phyloP scores from a whole-genome alignment of 2,329 filamentous ascomycete species.

The Dactylonectria macrodidyma region DNA sequence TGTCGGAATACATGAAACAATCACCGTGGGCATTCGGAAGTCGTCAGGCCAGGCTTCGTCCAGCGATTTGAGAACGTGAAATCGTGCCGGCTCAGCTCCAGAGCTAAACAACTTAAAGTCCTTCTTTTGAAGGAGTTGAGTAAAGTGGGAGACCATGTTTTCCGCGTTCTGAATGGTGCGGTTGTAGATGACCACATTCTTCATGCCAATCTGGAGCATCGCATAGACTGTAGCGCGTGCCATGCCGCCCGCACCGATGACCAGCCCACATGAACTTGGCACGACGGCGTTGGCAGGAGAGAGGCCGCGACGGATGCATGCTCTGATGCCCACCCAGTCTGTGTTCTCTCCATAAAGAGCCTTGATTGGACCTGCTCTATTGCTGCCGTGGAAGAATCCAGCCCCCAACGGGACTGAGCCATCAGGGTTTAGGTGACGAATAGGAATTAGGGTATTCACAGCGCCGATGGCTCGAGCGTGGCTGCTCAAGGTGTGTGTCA shows the following conservation, averaged over 20 bases:
- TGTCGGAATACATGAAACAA: conserved; percentile 83
- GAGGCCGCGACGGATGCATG: conserved; percentile 79
- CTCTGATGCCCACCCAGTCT: conserved; percentile 85
- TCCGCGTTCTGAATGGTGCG: conserved; percentile 77
- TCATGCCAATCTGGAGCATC: conserved; percentile 82
- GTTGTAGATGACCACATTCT: conserved; percentile 83
- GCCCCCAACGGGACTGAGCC: conserved; percentile 70
- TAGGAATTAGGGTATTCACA: conserved; percentile 82
- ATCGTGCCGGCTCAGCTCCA: conserved; percentile 60
- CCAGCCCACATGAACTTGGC: conserved; percentile 67
- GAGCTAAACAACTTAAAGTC: conserved; percentile 61
- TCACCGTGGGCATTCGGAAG: conserved; percentile 78
- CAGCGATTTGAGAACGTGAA: conserved; percentile 72
- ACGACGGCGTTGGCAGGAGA: conserved; percentile 80
- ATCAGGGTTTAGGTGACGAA: conserved; percentile 72
- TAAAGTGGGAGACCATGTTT: conserved; percentile 79
- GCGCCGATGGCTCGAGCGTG: conserved; percentile 83
- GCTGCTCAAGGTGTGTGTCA: conserved; percentile 78
- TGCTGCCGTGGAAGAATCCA: conserved; percentile 65
- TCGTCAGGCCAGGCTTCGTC: conserved; percentile 76
- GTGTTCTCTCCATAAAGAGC: conserved; percentile 85
- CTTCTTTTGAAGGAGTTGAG: conserved; percentile 64
- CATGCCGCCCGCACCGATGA: conserved; percentile 82
- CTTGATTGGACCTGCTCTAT: conserved; percentile 75
- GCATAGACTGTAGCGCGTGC: conserved; percentile 84